Evolutionary conservation across 805 yeast species (phyloP), one percentile per base, ranked within the genome.

Genomic region (Wickerhamomyces ciferrii): DNA sequence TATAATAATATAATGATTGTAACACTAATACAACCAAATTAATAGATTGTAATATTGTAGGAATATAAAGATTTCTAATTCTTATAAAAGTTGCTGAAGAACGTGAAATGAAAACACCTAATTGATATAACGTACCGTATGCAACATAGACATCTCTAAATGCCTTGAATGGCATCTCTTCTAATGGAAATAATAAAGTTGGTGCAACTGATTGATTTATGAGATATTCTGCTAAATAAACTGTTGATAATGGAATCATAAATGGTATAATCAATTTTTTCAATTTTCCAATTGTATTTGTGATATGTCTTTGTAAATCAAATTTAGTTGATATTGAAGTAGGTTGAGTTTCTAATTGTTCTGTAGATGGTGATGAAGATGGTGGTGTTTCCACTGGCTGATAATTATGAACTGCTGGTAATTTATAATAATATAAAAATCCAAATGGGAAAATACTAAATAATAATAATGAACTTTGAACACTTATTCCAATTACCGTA

Each of bases 161-260:
- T 18, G 76, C 67, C 2, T 66, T 58, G 57, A 90, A 87, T 3
- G 96, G 96, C 61, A 84, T 72, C 21, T 77, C 73, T 1, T 80
- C 78, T 4, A 89, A 56, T 0, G 92, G 91, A 58, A 86, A 92
- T 8, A 92, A 67, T 39, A 92, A 67, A 0, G 97, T 91, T 2
- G 98, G 97, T 0, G 96, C 75, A 1, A 92, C 76, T 0, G 96
- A 96, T 63, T 92, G 98, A 61, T 92, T 92, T 49, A 92, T 92
- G 20, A 83, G 71, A 60, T 92, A 92, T 59, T 92, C 98, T 5
- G 88, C 79, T 20, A 88, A 67, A 63, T 92, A 94, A 1, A 92
- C 99, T 0, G 90, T 65, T 48, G 84, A 73, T 34, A 92, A 67
- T 0, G 99, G 98, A 2, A 88, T 42, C 92, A 92, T 90, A 58